Evolutionary conservation across 768 basidiomycete species (phyloP), one percentile per base, ranked within the genome.

Genomic region (Leccinellum luteum): DNA sequence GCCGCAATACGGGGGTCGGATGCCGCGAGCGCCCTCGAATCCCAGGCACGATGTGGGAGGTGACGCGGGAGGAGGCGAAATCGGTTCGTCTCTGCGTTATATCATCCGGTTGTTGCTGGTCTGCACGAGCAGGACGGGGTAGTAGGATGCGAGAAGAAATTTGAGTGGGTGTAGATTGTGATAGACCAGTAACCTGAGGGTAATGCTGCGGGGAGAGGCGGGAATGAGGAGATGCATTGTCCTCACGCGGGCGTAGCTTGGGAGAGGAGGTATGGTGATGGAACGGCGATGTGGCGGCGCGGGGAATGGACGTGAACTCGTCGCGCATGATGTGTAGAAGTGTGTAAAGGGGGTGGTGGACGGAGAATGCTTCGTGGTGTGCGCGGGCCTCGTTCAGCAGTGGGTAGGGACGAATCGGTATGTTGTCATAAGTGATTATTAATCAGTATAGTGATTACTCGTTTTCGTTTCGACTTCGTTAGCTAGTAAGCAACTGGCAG

Each of bases 201-300:
- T 27, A 6, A 8, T 62, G 59, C 21, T 57, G 64, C 19, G 60
- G 44, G 43, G 38, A 58, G 3, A 57, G 60, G 6, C 61, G 62
- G 15, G 23, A 58, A 62, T 60, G 68, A 60, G 69, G 69, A 17
- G n/a, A 64, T 41, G 62, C 35, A 57, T 49, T 64, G 48, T 66
- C 66, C 9, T 27, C 49, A 48, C 55, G 65, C 38, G 63, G 63
- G 49, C 61, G 58, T 44, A 60, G 59, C 43, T 64, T 61, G 35
- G 62, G 70, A 0, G 70, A 68, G 55, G 65, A 64, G 10, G 61
- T 69, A 15, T 64, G 59, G 31, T 66, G 58, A n/a, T 60, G 56
- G 44, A 56, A 52, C 3, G 60, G 28, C 6, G 56, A 50, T 23
- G 60, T 1, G 31, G 60, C 49, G 31, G 60, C 54, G 30, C 48